A percentile compares a stretch with the other conserved stretches of the same genome.
Conservation (phyloP, 2,329 filamentous ascomycete species). For the Corinectria fuckeliana region DNA sequence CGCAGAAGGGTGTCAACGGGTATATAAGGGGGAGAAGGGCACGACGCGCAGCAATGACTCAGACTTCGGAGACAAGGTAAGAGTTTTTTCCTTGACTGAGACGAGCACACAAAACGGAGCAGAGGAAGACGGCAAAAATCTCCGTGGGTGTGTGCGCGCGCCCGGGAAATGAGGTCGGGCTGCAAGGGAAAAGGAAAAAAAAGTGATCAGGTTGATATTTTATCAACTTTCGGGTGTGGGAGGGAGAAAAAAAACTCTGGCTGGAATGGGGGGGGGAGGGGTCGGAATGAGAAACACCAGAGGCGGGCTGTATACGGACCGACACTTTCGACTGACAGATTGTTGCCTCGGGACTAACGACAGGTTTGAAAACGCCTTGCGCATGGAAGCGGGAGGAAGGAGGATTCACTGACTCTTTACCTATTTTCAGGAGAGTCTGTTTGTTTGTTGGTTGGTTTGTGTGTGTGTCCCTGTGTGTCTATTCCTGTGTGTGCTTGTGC, state of each 20-base stretch:
- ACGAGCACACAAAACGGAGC: constrained; percentile 6
- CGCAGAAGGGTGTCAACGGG: constrained; percentile 11
- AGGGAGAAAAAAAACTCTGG: constrained; percentile 32
- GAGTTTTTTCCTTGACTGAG: constrained; percentile 7
- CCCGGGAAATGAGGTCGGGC: constrained; percentile 29
- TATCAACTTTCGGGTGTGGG: constrained; percentile 40
- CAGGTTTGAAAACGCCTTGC: constrained; percentile 11
- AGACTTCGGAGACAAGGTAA: constrained; percentile 4
- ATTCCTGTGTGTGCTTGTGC: constrained; percentile 1
- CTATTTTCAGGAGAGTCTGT: no score
- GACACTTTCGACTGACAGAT: constrained; percentile 12
- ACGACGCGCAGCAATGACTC: constrained; percentile 13
- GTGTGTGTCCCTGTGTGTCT: constrained; percentile 7
- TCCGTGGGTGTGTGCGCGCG: constrained; percentile 34
- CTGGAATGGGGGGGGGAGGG: constrained; percentile 36
- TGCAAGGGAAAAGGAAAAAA: constrained; percentile 34
- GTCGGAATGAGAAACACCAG: constrained; percentile 16
- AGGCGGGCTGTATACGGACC: constrained; percentile 19
- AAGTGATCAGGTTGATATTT: constrained; percentile 40
- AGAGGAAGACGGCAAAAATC: constrained; percentile 15
- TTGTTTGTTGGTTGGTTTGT: not conserved
- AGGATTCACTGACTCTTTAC: constrained; percentile 19
- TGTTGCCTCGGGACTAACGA: constrained; percentile 9
- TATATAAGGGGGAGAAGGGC: constrained; percentile 25
- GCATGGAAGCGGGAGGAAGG: constrained; percentile 13